Evolutionary conservation across 768 basidiomycete species (phyloP).

Genomic region (Scleroderma citrinum): DNA sequence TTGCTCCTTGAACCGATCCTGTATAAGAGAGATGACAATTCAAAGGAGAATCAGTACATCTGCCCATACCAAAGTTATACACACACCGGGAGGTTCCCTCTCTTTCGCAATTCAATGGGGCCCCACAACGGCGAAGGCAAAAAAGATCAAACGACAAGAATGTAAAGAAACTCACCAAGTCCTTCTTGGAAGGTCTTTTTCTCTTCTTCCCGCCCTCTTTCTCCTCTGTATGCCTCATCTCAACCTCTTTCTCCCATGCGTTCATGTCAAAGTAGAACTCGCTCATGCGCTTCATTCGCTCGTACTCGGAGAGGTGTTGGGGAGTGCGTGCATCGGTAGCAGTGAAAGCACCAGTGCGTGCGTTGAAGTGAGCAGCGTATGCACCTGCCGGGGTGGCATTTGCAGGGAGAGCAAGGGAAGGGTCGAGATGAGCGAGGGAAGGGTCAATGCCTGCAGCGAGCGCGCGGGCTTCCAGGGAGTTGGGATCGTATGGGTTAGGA

Average conservation of each 20-base stretch:
- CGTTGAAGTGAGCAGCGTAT: constrained; percentile 71
- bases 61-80: constrained; percentile 9
- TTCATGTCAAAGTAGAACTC: constrained; percentile 81
- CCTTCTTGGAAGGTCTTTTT: constrained; percentile 76
- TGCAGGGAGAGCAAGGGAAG: constrained; percentile 40
- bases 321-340: constrained; percentile 64
- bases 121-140: constrained; percentile 9
- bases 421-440: constrained; percentile 73
- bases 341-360: constrained; percentile 74
- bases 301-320: constrained; percentile 71
- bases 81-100: constrained; percentile 5
- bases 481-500: constrained; percentile 24
- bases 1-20: constrained; percentile 84
- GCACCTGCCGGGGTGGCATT: constrained; percentile 33
- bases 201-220: constrained; percentile 65
- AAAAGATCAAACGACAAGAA: constrained; percentile 1
- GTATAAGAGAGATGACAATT: constrained; percentile 8
- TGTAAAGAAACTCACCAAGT: constrained; percentile 51
- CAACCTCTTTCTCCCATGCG: constrained; percentile 73
- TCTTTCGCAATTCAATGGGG: constrained; percentile 14
- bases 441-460: constrained; percentile 80
- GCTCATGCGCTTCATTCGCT: constrained; percentile 76
- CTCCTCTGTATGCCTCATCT: constrained; percentile 37
- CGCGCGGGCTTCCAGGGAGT: constrained; percentile 63
- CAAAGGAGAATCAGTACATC: constrained; percentile 18